These are phyloP conservation scores for Tuctoria greenei DNA, from an alignment of 176 grass and related monocot species.

Conservation along the genomic window DNA sequence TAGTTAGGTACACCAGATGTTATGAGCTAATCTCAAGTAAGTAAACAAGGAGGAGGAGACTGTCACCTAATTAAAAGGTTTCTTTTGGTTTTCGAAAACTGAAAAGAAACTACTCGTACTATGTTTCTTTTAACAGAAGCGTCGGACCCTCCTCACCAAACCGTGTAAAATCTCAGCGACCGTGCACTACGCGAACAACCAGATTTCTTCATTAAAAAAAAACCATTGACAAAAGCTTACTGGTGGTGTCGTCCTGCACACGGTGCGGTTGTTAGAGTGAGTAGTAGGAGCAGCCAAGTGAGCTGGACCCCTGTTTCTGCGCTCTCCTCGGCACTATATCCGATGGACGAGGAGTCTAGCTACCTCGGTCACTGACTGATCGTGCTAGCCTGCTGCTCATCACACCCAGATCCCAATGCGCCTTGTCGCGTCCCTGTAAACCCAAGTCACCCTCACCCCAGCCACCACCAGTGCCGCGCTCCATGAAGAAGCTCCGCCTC, in stretches of 20 bases:
- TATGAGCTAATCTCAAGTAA: background rate
- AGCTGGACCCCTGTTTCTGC: constrained; percentile 7
- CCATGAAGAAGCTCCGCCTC: constrained; percentile 23
- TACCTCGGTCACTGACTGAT: background rate
- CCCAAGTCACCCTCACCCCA: background rate
- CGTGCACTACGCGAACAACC: background rate
- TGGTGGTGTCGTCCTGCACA: constrained; percentile 32
- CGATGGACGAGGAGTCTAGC: background rate
- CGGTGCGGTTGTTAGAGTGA: constrained; percentile 32
- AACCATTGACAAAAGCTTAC: constrained; percentile 21
- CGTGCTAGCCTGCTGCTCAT: background rate
- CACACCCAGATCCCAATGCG: constrained; percentile 41
- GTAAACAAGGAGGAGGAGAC: background rate
- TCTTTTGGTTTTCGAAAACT: background rate
- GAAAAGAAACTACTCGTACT: background rate
- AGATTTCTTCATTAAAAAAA: background rate
- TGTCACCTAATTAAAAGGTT: constrained; percentile 6
- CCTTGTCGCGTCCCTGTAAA: background rate
- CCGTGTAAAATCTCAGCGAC: background rate
- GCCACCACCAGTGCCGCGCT: background rate
- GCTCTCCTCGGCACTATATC: constrained; percentile 23
- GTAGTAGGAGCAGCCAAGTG: background rate
- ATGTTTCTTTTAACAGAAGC: background rate
- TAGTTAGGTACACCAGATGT: constrained; percentile 42
- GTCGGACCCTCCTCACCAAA: background rate